Evolutionary conservation across 208 protist species (phyloP), one percentile per base, ranked within the genome.

Genomic region (Borovskyia barvae): DNA sequence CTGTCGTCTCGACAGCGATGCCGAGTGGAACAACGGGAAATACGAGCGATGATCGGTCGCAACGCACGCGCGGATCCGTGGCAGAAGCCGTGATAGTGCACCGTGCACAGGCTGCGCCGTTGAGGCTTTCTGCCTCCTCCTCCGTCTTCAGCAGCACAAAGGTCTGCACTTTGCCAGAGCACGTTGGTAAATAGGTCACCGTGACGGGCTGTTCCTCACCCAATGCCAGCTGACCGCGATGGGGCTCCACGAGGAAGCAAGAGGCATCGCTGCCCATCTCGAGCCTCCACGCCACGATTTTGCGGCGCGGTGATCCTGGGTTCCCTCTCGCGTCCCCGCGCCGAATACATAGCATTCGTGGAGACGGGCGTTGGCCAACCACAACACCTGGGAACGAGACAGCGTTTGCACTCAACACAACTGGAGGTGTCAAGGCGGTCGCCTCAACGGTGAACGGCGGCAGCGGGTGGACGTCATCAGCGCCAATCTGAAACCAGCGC

Each of bases 1-100:
- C 79, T 15, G 81, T 86, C 15, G 82, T 73, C 40, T 29, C 37
- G 8, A 93, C 71, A 0, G 52, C 50, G 7, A 96, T 59, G 28
- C 86, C 89, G 7, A 97, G 75, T 1, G 96, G 94, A 17, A 95
- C 82, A 15, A 84, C 35, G 5, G 94, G 93, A 33, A 98, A 91
- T 20, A 93, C 58, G 22, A 98, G 66, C 47, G 88, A 75, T 4
- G 56, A 30, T 11, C 74, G 58, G 66, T 97, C 90, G 65, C 92
- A 90, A 15, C 72, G 53, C 48, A 98, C 64, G 12, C 70, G 58
- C 39, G 94, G 96, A n/a, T 79, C 51, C 20, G 75, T 78, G 15
- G 92, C 94, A 4, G 62, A 72, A 5, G 83, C 92, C 19, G 28
- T 57, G 4, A 93, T 50, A 0, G 40, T 55, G 24, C 96, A 39